Evolutionary conservation across 352 stramenopile species (phyloP).

Genomic region (Phytophthora capsici): DNA sequence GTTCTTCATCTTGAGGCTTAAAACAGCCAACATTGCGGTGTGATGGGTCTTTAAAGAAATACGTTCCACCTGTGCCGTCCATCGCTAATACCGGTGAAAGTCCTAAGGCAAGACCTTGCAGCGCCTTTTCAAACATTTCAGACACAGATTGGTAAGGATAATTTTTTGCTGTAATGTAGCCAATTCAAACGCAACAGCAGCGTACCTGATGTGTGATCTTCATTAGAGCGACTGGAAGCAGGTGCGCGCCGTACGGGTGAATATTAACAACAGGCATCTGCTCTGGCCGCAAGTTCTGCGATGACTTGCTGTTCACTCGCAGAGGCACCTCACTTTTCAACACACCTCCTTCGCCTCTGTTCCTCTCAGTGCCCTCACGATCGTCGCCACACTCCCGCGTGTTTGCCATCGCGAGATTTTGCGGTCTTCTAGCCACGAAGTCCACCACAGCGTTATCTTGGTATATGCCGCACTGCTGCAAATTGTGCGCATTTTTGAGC

Average conservation of each 20-base stretch:
- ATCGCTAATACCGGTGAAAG: slow-evolving; percentile 93
- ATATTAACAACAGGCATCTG: slow-evolving; percentile 77
- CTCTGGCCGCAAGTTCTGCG: slow-evolving; percentile 50
- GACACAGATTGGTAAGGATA: background rate
- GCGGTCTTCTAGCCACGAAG: slow-evolving; percentile 70
- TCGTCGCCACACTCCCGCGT: slow-evolving; percentile 23
- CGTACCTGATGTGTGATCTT: slow-evolving; percentile 83
- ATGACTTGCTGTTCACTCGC: slow-evolving; percentile 25
- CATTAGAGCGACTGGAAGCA: slow-evolving; percentile 80
- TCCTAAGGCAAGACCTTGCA: slow-evolving; percentile 91
- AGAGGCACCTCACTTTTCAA: slow-evolving; percentile 13
- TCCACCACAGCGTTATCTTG: slow-evolving; percentile 82
- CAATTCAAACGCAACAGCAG: background rate
- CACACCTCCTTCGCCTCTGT: slow-evolving; percentile 13
- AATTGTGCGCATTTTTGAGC: slow-evolving; percentile 84
- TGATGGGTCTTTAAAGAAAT: slow-evolving; percentile 96
- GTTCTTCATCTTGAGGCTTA: slow-evolving; percentile 99
- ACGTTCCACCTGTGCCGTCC: slow-evolving; percentile 97
- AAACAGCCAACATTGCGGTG: slow-evolving; percentile 97
- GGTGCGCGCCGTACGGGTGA: slow-evolving; percentile 76
- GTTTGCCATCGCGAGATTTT: slow-evolving; percentile 64
- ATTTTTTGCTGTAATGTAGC: background rate
- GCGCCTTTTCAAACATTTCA: slow-evolving; percentile 47
- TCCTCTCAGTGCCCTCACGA: slow-evolving; percentile 12
- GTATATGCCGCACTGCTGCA: slow-evolving; percentile 87